Evolutionary conservation across 225 moss, liverwort and hornwort species (phyloP).

Genomic region (Anthoceros angustus): DNA sequence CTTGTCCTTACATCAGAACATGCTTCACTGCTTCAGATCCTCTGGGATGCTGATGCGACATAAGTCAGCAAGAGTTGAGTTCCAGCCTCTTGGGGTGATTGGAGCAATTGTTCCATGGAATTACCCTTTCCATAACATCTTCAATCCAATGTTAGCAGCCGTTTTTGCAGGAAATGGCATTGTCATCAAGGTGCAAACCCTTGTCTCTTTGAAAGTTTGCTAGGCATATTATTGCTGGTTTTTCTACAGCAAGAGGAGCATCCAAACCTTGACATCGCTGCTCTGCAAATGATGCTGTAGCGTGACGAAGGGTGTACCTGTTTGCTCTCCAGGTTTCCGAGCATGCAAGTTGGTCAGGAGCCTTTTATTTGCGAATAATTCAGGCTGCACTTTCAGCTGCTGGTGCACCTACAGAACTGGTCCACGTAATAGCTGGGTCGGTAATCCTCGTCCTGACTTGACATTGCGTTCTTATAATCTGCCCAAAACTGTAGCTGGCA

Average conservation of each 20-base stretch:
- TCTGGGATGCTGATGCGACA: slow-evolving; percentile 28
- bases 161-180: slow-evolving; percentile 39
- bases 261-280: not conserved
- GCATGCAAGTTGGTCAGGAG: slow-evolving; percentile 38
- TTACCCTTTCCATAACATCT: slow-evolving; percentile 43
- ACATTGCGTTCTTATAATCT: not conserved
- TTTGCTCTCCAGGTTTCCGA: slow-evolving; percentile 24
- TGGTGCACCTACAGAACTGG: slow-evolving; percentile 32
- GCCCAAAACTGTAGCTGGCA: not conserved
- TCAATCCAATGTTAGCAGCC: slow-evolving; percentile 41
- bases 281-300: not conserved
- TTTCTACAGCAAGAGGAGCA: not conserved
- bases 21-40: slow-evolving; percentile 11
- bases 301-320: not conserved
- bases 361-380: slow-evolving; percentile 33
- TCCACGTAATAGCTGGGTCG: slow-evolving; percentile 36
- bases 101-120: slow-evolving; percentile 50
- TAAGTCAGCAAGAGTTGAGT: slow-evolving; percentile 40
- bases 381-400: slow-evolving; percentile 28
- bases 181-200: slow-evolving; percentile 25
- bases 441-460: not conserved
- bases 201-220: slow-evolving; percentile 1
- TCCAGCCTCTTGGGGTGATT: slow-evolving; percentile 35
- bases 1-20: slow-evolving; percentile 5
- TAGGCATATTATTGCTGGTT: slow-evolving; percentile 6